phyloP scores from a whole-genome alignment of 352 stramenopile genomes.

The Thalassiosira livingstoniorum region DNA sequence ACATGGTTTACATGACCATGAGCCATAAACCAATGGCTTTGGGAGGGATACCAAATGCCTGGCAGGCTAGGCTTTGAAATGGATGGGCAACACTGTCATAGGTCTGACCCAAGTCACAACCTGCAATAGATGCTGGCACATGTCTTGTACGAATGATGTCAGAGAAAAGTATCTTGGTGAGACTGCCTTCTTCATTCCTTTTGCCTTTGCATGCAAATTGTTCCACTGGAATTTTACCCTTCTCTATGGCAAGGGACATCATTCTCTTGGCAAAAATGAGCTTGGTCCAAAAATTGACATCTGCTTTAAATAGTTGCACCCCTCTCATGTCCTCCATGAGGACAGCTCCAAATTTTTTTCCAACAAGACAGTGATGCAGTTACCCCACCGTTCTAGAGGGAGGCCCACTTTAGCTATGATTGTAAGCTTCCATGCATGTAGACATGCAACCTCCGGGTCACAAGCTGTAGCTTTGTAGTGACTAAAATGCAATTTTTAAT shows the following conservation, averaged over 20 bases:
- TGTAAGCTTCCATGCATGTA: neutral
- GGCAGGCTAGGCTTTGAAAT: conserved; percentile 23
- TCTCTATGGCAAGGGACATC: neutral
- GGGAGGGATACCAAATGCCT: conserved; percentile 6
- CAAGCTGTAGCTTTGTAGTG: neutral
- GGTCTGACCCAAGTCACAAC: conserved; percentile 33
- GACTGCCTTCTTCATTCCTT: neutral
- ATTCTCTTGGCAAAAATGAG: conserved; percentile 30
- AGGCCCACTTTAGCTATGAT: neutral
- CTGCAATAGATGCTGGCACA: conserved; percentile 1
- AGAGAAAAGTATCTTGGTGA: conserved; percentile 27
- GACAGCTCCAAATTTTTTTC: conserved; percentile 18
- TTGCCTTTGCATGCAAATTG: conserved; percentile 25
- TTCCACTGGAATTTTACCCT: conserved; percentile 14
- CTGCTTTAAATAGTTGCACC: conserved; percentile 17
- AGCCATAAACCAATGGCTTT: conserved; percentile 22
- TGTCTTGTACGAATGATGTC: conserved; percentile 32
- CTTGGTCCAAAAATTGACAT: conserved; percentile 28
- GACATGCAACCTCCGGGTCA: neutral
- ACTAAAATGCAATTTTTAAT: too few relatives aligned
- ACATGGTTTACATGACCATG: conserved; percentile 28
- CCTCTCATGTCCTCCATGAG: conserved; percentile 7
- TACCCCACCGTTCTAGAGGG: conserved; percentile 6
- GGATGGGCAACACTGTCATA: conserved; percentile 42
- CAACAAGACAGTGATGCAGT: conserved; percentile 3